These are phyloP conservation scores for Hepatocystis sp. DNA, from an alignment of 169 alveolate species.

Conservation along the genomic window DNA sequence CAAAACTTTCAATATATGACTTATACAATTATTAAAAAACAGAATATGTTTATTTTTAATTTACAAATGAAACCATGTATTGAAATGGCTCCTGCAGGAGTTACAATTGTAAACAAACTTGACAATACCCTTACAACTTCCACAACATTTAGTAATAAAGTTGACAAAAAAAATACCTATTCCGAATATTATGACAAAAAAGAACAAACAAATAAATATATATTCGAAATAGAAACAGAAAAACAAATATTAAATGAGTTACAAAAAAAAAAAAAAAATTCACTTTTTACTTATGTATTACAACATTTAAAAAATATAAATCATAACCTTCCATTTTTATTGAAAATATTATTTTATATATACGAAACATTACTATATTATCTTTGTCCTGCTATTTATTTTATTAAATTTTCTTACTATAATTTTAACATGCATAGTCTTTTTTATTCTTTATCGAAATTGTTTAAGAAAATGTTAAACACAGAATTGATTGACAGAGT, in stretches of 20 bases:
- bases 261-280: conserved; percentile 18
- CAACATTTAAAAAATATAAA: conserved; percentile 9
- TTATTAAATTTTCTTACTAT: conserved; percentile 12
- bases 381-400: conserved; percentile 36
- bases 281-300: conserved; percentile 9
- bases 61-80: too few relatives aligned
- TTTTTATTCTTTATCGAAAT: conserved; percentile 7
- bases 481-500: not conserved
- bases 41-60: not conserved
- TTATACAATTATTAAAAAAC: not conserved
- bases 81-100: not conserved
- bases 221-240: conserved; percentile 65
- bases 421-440: conserved; percentile 15
- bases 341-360: conserved; percentile 36
- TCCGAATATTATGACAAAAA: too few relatives aligned
- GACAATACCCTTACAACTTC: not conserved
- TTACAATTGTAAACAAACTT: not conserved
- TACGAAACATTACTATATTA: conserved; percentile 34
- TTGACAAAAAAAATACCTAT: too few relatives aligned
- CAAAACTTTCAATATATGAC: conserved; percentile 2
- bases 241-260: conserved; percentile 26
- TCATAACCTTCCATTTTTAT: conserved; percentile 26
- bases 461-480: conserved; percentile 7
- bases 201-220: conserved; percentile 14
- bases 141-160: not conserved